phyloP scores from a whole-genome alignment of 192 early-diverging fungal species.

The Rhizophagus sp. region DNA sequence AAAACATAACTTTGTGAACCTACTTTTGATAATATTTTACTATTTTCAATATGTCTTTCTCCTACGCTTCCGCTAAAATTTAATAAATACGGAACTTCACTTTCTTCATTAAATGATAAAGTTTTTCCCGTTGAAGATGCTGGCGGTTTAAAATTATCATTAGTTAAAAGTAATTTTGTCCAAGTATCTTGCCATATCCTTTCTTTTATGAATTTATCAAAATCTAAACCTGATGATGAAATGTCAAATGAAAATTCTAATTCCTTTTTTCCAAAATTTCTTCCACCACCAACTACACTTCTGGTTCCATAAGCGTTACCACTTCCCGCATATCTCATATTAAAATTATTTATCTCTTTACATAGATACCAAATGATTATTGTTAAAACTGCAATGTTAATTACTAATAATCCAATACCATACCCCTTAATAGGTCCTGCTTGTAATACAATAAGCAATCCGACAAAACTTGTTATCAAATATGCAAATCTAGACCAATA shows the following conservation, averaged over 20 bases:
- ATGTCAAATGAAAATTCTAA: constrained; percentile 54
- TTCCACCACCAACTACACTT: not conserved
- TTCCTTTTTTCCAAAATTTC: constrained; percentile 29
- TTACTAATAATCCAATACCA: constrained; percentile 47
- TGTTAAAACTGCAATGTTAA: constrained; percentile 38
- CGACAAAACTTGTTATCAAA: constrained; percentile 47
- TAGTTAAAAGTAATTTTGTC: constrained; percentile 59
- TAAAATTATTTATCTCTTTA: constrained; percentile 34
- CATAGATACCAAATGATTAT: constrained; percentile 48
- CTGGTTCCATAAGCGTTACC: not conserved
- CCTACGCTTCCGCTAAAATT: constrained; percentile 64
- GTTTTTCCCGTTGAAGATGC: constrained; percentile 50
- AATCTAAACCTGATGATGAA: constrained; percentile 46
- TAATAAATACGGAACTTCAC: constrained; percentile 64
- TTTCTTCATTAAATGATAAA: constrained; percentile 52
- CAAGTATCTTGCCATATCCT: constrained; percentile 75
- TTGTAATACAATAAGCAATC: constrained; percentile 53
- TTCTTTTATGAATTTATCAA: constrained; percentile 43
- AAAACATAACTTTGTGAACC: constrained; percentile 52
- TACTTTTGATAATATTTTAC: constrained; percentile 57
- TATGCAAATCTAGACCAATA: constrained; percentile 48
- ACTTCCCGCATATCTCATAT: not conserved
- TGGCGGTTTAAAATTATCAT: constrained; percentile 59
- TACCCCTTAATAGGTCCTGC: constrained; percentile 46
- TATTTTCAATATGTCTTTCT: constrained; percentile 68